Base-by-base conservation (phyloP, 2,329 filamentous ascomycete species). In the Cercospora citrullina region DNA sequence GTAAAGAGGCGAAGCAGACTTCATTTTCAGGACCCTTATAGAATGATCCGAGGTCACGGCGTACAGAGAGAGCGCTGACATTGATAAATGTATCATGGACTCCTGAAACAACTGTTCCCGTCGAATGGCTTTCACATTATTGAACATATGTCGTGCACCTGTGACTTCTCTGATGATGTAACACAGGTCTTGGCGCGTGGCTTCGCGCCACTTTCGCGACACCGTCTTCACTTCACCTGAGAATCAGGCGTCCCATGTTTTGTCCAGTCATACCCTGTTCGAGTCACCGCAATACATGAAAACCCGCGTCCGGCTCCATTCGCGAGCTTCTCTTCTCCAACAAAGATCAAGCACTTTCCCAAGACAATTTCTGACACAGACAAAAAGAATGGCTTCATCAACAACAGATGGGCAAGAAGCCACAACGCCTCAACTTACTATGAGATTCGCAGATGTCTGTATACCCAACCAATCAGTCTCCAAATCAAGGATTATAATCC, bases 401-500 rank as follows among this genome's bases (percentile, higher is more conserved):
- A 55, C 42, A n/a, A 8, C 57, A 51, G 39, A 65, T 30, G 18
- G 39, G 9, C 57, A 14, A 7, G 36, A 26, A 12, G 30, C 63
- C 42, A 30, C 36, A 10, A 23, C 36, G 10, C 18, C 55, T 2
- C 48, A 55, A 33, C 63, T 66, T 14, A 14, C 63, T 21, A 61
- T 69, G 30, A 66, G 67, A 51, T 73, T 69, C 60, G 68, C 68
- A 65, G 71, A 73, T 72, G 71, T 73, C 70, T 66, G 71, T 72
- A 55, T 53, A 57, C 30, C 60, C 14, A 33, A 2, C 6, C 21
- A 58, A 6, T 51, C 18, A 12, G n/a, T n/a, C n/a, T n/a, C 21
- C 2, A 10, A 6, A 0, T 21, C 18, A 12, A 21, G n/a, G n/a
- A 39, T 21, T 9, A 3, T 26, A 16, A 12, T 14, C 14, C 42